These are phyloP conservation scores for Puccinia hordei DNA, from an alignment of 1,284 basidiomycete species.

Conservation along the genomic window DNA sequence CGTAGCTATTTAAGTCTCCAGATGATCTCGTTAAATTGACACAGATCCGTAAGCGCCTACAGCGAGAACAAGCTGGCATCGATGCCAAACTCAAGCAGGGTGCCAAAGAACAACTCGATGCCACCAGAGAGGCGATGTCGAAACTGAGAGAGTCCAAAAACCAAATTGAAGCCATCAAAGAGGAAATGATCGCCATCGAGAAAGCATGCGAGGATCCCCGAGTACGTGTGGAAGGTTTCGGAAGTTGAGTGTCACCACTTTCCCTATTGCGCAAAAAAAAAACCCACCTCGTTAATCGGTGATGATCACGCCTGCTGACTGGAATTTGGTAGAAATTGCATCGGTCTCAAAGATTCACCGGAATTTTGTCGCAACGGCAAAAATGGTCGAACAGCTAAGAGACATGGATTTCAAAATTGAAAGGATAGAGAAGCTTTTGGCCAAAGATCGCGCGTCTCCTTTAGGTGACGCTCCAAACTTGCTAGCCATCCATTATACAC, in stretches of 20 bases:
- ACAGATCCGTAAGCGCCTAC: constrained; percentile 86
- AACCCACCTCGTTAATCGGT: too few species aligned
- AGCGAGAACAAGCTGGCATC: constrained; percentile 95
- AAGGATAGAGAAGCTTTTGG: constrained; percentile 75
- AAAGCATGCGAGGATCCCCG: constrained; percentile 73
- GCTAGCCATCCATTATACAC: constrained; percentile 83
- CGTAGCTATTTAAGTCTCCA: constrained; percentile 64
- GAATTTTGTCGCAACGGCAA: constrained; percentile 90
- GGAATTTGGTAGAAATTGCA: constrained; percentile 58
- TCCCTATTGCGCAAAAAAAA: not conserved
- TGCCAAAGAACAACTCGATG: constrained; percentile 89
- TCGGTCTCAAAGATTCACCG: constrained; percentile 90
- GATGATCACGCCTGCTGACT: constrained; percentile 14
- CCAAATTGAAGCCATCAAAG: constrained; percentile 81
- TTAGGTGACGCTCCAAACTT: constrained; percentile 83
- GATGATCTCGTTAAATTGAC: constrained; percentile 90
- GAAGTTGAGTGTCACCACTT: constrained; percentile 61
- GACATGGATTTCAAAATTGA: constrained; percentile 85
- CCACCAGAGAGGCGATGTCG: constrained; percentile 82
- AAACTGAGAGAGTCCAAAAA: constrained; percentile 79
- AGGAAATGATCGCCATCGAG: constrained; percentile 88
- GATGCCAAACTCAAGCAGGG: constrained; percentile 87
- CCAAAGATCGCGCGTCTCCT: constrained; percentile 70
- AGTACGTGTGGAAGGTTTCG: constrained; percentile 72
- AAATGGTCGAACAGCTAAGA: constrained; percentile 88